Evolutionary conservation across 148 eudicot genomes (phyloP).

Genomic region (Cornus florida): DNA sequence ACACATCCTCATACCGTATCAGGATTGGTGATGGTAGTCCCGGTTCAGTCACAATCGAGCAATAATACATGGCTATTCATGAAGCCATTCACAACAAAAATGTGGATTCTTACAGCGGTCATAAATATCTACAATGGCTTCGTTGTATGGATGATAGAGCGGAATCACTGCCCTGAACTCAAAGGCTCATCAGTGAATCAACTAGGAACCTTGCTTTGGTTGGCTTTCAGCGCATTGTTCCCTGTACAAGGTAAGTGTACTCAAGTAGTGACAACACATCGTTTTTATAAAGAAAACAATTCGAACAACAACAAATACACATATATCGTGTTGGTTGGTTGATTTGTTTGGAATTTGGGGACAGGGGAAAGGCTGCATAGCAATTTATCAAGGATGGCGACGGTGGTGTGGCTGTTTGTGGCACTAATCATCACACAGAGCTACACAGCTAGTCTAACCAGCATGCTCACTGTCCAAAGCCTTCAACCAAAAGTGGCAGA

Average conservation of each 20-base stretch:
- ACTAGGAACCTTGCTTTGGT: conserved; percentile 21
- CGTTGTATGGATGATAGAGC: conserved; percentile 28
- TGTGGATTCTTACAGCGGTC: conserved; percentile 19
- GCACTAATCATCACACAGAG: conserved; percentile 29
- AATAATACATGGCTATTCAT: conserved; percentile 24
- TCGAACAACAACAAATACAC: too few species aligned
- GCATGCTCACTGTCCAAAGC: conserved; percentile 29
- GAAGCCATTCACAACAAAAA: conserved; percentile 27
- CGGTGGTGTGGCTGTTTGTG: conserved; percentile 34
- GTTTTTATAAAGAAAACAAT: background rate
- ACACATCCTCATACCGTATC: conserved; percentile 22
- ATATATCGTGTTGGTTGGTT: background rate
- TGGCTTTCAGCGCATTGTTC: conserved; percentile 19
- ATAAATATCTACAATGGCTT: conserved; percentile 28
- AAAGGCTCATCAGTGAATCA: conserved; percentile 22
- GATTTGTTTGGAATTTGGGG: background rate
- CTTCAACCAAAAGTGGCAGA: conserved; percentile 15
- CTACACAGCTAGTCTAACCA: conserved; percentile 32
- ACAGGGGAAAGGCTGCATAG: conserved; percentile 26
- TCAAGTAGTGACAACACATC: too few species aligned
- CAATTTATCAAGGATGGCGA: conserved; percentile 28
- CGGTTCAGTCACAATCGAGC: conserved; percentile 9
- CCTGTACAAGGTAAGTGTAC: conserved; percentile 23
- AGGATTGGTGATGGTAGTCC: conserved; percentile 26
- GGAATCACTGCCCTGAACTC: conserved; percentile 16